These are phyloP conservation scores for Candida caryicola DNA, from an alignment of 805 yeast species.

Conservation along the genomic window DNA sequence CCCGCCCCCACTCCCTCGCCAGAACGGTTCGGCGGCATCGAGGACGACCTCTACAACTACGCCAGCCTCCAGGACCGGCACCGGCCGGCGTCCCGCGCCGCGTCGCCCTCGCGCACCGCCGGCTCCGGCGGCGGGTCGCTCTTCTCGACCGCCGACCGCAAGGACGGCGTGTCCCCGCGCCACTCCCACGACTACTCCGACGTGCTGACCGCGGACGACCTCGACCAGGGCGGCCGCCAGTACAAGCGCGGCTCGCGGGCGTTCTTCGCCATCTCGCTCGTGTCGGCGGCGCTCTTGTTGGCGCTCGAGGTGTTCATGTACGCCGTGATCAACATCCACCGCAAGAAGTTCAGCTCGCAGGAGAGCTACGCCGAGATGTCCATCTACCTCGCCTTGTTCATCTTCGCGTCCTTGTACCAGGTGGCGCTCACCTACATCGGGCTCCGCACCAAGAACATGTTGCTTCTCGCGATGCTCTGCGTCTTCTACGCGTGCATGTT, in stretches of 20 bases:
- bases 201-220: not conserved
- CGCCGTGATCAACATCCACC: slow-evolving; percentile 36
- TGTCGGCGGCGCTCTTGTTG: slow-evolving; percentile 33
- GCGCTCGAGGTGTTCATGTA: slow-evolving; percentile 40
- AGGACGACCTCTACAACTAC: too few species aligned
- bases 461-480: slow-evolving; percentile 37
- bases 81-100: too few species aligned
- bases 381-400: slow-evolving; percentile 46
- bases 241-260: slow-evolving; percentile 9
- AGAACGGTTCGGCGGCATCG: too few species aligned
- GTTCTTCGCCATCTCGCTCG: slow-evolving; percentile 29
- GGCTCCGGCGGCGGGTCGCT: not conserved
- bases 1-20: too few species aligned
- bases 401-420: slow-evolving; percentile 46
- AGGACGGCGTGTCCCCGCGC: not conserved
- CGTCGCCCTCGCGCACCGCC: too few species aligned
- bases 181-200: not conserved
- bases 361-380: slow-evolving; percentile 27
- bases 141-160: not conserved
- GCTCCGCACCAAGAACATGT: slow-evolving; percentile 36
- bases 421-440: slow-evolving; percentile 38
- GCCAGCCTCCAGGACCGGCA: too few species aligned
- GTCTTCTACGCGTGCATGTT: slow-evolving; percentile 42
- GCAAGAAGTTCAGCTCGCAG: slow-evolving; percentile 16
- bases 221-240: slow-evolving; percentile 5